Evolutionary conservation across 371 early-diverging fungal species (phyloP).

Genomic region (Nematocida parisii): DNA sequence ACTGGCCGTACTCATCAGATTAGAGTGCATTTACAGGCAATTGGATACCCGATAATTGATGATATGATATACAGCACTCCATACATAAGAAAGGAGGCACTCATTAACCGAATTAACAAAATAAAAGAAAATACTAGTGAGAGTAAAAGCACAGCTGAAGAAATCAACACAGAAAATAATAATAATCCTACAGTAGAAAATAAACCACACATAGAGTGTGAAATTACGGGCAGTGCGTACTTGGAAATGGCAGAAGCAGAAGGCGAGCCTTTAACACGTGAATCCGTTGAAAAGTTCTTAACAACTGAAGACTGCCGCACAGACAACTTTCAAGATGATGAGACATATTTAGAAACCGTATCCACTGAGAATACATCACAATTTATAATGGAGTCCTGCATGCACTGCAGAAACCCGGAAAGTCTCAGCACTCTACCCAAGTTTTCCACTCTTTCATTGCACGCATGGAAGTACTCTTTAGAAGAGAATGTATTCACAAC

Average conservation of each 20-base stretch:
- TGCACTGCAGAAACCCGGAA: slow-evolving; percentile 59
- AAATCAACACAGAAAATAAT: not conserved
- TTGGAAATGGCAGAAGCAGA: not conserved
- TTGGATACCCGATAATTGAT: slow-evolving; percentile 91
- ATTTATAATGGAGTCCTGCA: slow-evolving; percentile 62
- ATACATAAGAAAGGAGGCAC: slow-evolving; percentile 2
- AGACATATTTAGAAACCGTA: slow-evolving; percentile 13
- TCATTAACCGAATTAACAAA: not conserved
- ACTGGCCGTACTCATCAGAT: slow-evolving; percentile 99
- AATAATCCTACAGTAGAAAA: not conserved
- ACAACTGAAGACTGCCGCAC: slow-evolving; percentile 35
- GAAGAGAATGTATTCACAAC: slow-evolving; percentile 65
- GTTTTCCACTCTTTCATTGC: slow-evolving; percentile 64
- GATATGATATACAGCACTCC: slow-evolving; percentile 71
- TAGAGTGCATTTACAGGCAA: slow-evolving; percentile 86
- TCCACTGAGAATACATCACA: slow-evolving; percentile 31
- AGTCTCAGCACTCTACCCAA: slow-evolving; percentile 3
- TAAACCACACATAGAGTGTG: not conserved
- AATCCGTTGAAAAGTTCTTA: not conserved
- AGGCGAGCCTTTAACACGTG: not conserved
- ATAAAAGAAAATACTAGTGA: not conserved
- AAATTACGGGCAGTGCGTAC: not conserved
- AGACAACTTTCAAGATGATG: slow-evolving; percentile 50
- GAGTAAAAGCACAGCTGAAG: not conserved
- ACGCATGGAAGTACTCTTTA: slow-evolving; percentile 68